phyloP scores from a whole-genome alignment of 2,329 filamentous ascomycete genomes.

The Trichoderma koningiopsis region DNA sequence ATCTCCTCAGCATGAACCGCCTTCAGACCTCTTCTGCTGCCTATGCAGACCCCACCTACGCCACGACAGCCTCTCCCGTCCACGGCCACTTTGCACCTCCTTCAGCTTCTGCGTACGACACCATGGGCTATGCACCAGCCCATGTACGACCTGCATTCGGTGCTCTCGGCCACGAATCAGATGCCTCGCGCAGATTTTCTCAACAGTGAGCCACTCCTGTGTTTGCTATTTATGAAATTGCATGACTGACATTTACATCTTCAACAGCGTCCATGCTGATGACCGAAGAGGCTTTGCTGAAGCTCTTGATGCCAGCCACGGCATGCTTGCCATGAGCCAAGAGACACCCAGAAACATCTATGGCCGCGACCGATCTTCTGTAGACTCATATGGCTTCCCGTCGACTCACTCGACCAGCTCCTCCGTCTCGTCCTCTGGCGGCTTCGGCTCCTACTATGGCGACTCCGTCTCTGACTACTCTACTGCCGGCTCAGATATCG shows the following conservation, averaged over 20 bases:
- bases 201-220: constrained; percentile 70
- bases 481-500: constrained; percentile 83
- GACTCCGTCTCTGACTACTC: constrained; percentile 93
- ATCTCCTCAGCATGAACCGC: constrained; percentile 71
- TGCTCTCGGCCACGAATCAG: constrained; percentile 58
- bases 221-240: neutral
- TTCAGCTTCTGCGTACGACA: constrained; percentile 71
- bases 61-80: constrained; percentile 68
- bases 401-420: constrained; percentile 82
- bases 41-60: constrained; percentile 70
- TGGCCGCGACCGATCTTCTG: constrained; percentile 69
- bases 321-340: constrained; percentile 95
- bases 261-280: constrained; percentile 47
- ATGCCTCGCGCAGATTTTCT: constrained; percentile 69
- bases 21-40: constrained; percentile 63
- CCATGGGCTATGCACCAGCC: constrained; percentile 72
- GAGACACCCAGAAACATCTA: constrained; percentile 92
- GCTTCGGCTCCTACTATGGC: constrained; percentile 81
- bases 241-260: neutral
- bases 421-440: constrained; percentile 85
- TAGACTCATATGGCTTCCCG: constrained; percentile 90
- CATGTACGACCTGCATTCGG: constrained; percentile 56
- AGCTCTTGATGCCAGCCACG: constrained; percentile 87
- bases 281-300: constrained; percentile 77
- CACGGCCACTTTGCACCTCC: constrained; percentile 63